These are phyloP conservation scores for Chytriomyces confervae DNA, from an alignment of 192 early-diverging fungal genomes.

Conservation along the genomic window DNA sequence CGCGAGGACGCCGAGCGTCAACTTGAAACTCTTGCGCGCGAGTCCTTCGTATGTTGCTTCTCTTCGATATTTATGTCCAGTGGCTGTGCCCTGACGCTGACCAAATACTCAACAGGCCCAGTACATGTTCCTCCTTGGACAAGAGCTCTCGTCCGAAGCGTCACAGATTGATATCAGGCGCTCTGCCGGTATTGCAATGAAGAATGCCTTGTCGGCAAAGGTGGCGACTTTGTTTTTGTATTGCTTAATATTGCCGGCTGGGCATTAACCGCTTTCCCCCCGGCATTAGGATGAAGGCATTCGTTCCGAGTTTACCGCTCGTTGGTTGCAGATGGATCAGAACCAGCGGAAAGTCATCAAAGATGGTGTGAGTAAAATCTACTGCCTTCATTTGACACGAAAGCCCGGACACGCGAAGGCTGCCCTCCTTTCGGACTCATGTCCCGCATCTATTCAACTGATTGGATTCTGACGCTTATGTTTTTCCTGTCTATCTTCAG, in stretches of 20 bases:
- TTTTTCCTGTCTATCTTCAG: constrained; percentile 35
- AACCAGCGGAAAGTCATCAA: constrained; percentile 72
- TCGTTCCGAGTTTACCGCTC: constrained; percentile 34
- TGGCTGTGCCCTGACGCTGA: too few species aligned
- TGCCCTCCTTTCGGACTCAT: background rate
- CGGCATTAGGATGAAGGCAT: constrained; percentile 47
- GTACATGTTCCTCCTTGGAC: constrained; percentile 64
- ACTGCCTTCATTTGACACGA: background rate
- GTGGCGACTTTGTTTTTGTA: constrained; percentile 48
- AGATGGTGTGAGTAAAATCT: constrained; percentile 52
- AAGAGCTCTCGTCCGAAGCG: constrained; percentile 84
- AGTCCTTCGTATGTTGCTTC: constrained; percentile 81
- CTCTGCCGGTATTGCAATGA: constrained; percentile 88
- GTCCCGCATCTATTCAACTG: background rate
- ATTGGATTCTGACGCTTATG: background rate
- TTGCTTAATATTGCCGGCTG: constrained; percentile 4
- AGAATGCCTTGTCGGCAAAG: constrained; percentile 90
- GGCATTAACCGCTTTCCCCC: constrained; percentile 4
- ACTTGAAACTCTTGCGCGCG: constrained; percentile 73
- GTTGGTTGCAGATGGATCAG: constrained; percentile 72
- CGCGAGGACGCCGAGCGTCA: constrained; percentile 82
- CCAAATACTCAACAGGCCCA: constrained; percentile 43
- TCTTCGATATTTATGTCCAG: background rate
- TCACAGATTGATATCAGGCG: constrained; percentile 68
- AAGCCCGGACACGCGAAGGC: background rate